Percentiles rank a stretch among this genome's conserved stretches.
These are phyloP conservation scores for Fusarium decemcellulare DNA, from an alignment of 2,329 filamentous ascomycete species.

Conservation along the genomic window DNA sequence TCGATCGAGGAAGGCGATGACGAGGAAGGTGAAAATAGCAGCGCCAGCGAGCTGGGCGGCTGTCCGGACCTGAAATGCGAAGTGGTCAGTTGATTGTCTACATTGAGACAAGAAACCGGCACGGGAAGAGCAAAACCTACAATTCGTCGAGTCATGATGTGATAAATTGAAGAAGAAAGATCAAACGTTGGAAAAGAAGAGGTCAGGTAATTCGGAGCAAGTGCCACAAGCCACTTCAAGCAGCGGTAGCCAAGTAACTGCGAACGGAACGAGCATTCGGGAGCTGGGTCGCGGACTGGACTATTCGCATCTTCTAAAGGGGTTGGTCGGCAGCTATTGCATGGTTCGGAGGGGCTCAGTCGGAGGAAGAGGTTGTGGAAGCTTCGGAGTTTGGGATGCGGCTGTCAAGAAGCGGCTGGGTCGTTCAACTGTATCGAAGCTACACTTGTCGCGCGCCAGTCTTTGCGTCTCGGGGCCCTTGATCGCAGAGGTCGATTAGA, in stretches of 20 bases:
- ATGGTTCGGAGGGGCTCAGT: constrained; percentile 33
- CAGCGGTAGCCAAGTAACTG: constrained; percentile 29
- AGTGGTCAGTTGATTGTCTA: constrained; percentile 17
- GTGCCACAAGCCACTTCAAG: constrained; percentile 34
- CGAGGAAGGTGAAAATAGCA: constrained; percentile 75
- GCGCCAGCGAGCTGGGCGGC: constrained; percentile 81
- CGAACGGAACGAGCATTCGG: constrained; percentile 40
- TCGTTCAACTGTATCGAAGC: constrained; percentile 2
- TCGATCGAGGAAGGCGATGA: constrained; percentile 88
- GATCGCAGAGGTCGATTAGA: constrained; percentile 12
- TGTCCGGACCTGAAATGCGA: constrained; percentile 69
- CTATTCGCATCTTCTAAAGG: constrained; percentile 48
- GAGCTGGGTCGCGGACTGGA: constrained; percentile 30
- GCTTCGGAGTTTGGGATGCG: constrained; percentile 2
- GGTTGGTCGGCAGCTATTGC: constrained; percentile 43
- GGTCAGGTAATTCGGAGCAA: constrained; percentile 1
- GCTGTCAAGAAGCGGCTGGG: constrained; percentile 8
- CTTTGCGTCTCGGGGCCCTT: not conserved
- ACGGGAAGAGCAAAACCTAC: constrained; percentile 39
- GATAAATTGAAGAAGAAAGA: constrained; percentile 16
- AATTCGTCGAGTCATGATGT: constrained; percentile 56
- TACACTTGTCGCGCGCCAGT: constrained; percentile 4
- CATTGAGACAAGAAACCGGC: not conserved
- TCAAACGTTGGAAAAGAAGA: constrained; percentile 5
- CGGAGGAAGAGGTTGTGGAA: constrained; percentile 2